Conservation (phyloP, 176 grass and related monocot genomes). For the Avena insularis region DNA sequence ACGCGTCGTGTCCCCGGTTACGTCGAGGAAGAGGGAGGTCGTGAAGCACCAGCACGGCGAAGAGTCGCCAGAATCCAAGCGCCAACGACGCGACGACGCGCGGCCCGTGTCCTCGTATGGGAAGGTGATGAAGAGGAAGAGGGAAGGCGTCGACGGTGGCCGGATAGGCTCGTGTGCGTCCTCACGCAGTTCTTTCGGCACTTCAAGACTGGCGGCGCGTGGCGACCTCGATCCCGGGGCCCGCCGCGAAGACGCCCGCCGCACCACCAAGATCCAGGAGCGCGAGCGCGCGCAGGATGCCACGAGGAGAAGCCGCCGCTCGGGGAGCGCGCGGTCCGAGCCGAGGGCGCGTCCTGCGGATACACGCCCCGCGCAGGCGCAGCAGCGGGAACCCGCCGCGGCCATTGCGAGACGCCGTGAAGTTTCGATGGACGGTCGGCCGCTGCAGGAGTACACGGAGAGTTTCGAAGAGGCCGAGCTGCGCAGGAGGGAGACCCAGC, state of each 20-base stretch:
- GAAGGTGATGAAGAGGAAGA: constrained; percentile 29
- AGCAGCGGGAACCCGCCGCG: background rate
- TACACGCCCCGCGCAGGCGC: background rate
- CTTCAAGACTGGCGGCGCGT: background rate
- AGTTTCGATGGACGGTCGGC: background rate
- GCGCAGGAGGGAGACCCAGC: constrained; percentile 7
- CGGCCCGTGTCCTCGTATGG: background rate
- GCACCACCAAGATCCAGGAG: background rate
- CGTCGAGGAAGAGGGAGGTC: constrained; percentile 21
- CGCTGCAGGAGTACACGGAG: background rate
- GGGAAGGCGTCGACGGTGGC: background rate
- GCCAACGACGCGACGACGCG: background rate
- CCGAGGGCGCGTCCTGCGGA: background rate
- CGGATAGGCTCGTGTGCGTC: background rate
- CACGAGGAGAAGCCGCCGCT: background rate
- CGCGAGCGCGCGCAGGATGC: background rate
- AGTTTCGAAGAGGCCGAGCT: background rate
- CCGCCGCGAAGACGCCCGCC: background rate
- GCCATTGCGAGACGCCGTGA: background rate
- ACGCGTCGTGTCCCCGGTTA: background rate
- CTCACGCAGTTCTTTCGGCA: background rate
- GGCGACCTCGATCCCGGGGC: background rate
- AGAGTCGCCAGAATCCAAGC: background rate
- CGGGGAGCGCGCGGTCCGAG: background rate
- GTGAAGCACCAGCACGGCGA: background rate